Percentiles rank a stretch among this genome's conserved stretches.
These are phyloP conservation scores for Pisolithus marmoratus DNA, from an alignment of 768 basidiomycete species.

Conservation along the genomic window DNA sequence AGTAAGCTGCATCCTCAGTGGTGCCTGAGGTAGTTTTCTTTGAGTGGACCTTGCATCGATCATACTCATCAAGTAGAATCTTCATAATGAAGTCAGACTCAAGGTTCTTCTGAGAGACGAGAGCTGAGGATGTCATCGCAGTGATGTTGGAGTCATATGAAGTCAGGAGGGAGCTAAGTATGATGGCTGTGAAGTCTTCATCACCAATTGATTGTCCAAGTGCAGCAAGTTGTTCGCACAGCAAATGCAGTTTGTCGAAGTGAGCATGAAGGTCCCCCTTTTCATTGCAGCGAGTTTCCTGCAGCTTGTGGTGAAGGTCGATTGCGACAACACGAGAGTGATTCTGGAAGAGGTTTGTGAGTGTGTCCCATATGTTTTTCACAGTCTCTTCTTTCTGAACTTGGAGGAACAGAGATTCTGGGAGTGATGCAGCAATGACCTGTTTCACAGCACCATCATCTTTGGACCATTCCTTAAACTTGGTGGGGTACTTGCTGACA, in stretches of 20 bases:
- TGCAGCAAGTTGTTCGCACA: slow-evolving; percentile 29
- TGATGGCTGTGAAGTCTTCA: slow-evolving; percentile 10
- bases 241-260: slow-evolving; percentile 21
- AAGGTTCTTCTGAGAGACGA: slow-evolving; percentile 5
- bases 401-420: too few relatives aligned
- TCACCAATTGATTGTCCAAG: slow-evolving; percentile 23
- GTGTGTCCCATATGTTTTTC: too few relatives aligned
- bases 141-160: too few relatives aligned
- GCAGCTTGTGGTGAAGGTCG: background rate
- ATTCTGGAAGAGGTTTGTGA: too few relatives aligned
- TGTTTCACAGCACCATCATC: too few relatives aligned
- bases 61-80: background rate
- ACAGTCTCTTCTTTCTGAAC: too few relatives aligned
- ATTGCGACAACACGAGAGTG: slow-evolving; percentile 1
- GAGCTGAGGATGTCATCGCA: slow-evolving; percentile 17
- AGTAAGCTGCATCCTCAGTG: too few relatives aligned
- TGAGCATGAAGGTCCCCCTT: slow-evolving; percentile 28
- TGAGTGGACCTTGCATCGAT: background rate
- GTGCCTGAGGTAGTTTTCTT: background rate
- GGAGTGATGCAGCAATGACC: too few relatives aligned
- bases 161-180: slow-evolving; percentile 29
- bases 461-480: too few relatives aligned
- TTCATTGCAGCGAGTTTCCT: slow-evolving; percentile 8
- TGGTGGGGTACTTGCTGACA: too few relatives aligned
- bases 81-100: background rate